phyloP scores from a whole-genome alignment of 2,329 filamentous ascomycete species.

The Stagonosporopsis tanaceti region DNA sequence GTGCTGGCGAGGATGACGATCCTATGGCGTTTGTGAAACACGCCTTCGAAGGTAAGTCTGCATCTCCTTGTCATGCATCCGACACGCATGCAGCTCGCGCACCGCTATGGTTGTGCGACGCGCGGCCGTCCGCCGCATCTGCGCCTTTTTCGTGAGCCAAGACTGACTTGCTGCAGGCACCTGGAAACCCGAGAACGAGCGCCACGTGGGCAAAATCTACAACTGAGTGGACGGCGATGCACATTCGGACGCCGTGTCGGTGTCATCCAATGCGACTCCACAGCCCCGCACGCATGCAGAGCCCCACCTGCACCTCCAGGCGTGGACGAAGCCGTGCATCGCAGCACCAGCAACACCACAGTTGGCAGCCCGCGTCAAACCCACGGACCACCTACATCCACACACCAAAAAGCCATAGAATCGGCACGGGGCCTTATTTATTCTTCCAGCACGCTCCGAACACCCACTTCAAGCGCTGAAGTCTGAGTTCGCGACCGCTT shows the following conservation, averaged over 20 bases:
- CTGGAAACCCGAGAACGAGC: constrained; percentile 47
- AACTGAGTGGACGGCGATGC: constrained; percentile 25
- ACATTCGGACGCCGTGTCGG: too few species aligned
- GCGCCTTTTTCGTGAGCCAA: neutral
- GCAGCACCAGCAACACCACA: neutral
- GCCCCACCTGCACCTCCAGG: too few species aligned
- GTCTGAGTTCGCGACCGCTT: constrained; percentile 21
- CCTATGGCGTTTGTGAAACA: constrained; percentile 98
- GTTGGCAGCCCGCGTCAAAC: neutral
- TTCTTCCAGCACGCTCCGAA: constrained; percentile 17
- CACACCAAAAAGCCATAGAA: constrained; percentile 13
- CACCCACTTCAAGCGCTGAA: constrained; percentile 45
- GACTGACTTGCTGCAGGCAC: constrained; percentile 42
- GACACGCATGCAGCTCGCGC: too few species aligned
- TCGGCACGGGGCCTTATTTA: constrained; percentile 1
- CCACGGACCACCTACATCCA: neutral
- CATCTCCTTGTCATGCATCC: too few species aligned
- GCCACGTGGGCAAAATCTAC: constrained; percentile 47
- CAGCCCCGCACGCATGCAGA: too few species aligned
- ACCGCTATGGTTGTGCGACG: too few species aligned
- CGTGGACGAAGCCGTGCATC: neutral
- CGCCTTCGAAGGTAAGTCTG: constrained; percentile 82
- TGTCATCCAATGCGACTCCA: too few species aligned
- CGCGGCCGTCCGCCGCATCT: too few species aligned
- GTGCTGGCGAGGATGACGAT: constrained; percentile 84